Evolutionary conservation across 352 stramenopile species (phyloP).

Genomic region (Pythium aphanidermatum): DNA sequence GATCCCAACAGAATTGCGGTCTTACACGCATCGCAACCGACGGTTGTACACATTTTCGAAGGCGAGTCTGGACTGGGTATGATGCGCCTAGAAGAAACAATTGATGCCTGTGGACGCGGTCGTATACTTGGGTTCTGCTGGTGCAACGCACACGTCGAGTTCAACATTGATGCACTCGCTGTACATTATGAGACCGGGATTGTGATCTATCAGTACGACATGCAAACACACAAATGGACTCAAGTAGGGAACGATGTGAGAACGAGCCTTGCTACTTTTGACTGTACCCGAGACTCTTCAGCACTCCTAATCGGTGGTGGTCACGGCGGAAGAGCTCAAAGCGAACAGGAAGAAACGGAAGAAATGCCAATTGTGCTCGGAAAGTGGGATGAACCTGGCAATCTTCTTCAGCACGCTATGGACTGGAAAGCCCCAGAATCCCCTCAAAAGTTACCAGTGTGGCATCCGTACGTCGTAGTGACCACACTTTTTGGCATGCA

Average conservation of each 20-base stretch:
- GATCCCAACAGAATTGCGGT: constrained; percentile 80
- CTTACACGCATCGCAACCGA: constrained; percentile 34
- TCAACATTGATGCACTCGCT: constrained; percentile 73
- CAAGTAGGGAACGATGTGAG: constrained; percentile 59
- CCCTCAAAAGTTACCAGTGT: constrained; percentile 73
- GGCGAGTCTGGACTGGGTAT: constrained; percentile 77
- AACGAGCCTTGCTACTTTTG: constrained; percentile 52
- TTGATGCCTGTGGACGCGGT: constrained; percentile 46
- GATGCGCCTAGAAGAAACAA: constrained; percentile 59
- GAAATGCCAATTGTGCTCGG: constrained; percentile 73
- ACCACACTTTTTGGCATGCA: constrained; percentile 85
- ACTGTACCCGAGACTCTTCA: constrained; percentile 79
- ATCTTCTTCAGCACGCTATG: constrained; percentile 60
- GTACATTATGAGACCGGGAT: constrained; percentile 62
- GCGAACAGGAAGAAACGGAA: constrained; percentile 13
- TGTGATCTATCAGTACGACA: constrained; percentile 81
- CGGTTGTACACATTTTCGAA: constrained; percentile 67
- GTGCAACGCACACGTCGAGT: constrained; percentile 78
- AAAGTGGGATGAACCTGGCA: constrained; percentile 79
- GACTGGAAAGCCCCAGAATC: constrained; percentile 69
- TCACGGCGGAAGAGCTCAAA: constrained; percentile 18
- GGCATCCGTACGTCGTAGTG: constrained; percentile 79
- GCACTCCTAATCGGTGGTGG: constrained; percentile 68
- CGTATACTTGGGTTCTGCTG: constrained; percentile 68
- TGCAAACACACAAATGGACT: constrained; percentile 41